Evolutionary conservation across 306 rosid species (phyloP).

Genomic region (Sicyos edulis): DNA sequence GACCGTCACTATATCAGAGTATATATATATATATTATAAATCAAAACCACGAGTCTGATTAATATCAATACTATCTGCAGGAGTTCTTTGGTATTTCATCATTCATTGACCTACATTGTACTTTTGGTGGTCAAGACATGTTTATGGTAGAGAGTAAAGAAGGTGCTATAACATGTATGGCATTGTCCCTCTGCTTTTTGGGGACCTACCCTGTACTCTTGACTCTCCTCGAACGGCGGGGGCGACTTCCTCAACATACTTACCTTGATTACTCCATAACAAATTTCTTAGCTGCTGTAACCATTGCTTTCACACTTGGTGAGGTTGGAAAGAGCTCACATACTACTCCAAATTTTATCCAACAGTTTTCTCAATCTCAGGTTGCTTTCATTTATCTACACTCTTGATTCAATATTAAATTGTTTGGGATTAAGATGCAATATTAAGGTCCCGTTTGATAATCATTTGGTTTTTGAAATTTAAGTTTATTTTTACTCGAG

Average conservation of each 20-base stretch:
- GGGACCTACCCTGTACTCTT: conserved; percentile 88
- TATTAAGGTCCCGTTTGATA: no score
- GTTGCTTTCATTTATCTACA: no score
- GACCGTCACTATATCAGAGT: no score
- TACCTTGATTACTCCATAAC: conserved; percentile 82
- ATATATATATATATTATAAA: neutral
- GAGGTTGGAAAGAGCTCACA: conserved; percentile 55
- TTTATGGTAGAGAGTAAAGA: conserved; percentile 75
- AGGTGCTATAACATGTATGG: conserved; percentile 84
- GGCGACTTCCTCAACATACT: conserved; percentile 93
- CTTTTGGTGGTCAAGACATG: conserved; percentile 37
- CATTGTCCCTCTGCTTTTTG: conserved; percentile 50
- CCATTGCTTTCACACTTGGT: conserved; percentile 80
- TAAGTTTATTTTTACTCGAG: no score
- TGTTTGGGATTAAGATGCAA: no score
- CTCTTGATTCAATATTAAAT: no score
- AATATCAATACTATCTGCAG: conserved; percentile 7
- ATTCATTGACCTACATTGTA: neutral
- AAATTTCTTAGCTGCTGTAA: conserved; percentile 68
- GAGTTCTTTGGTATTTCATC: neutral
- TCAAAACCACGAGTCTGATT: neutral
- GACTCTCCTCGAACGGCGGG: conserved; percentile 66
- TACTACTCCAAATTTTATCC: conserved; percentile 42
- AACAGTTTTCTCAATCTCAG: conserved; percentile 35
- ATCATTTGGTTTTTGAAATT: no score